Base-by-base conservation (phyloP, 2,329 filamentous ascomycete genomes). In the Tolypocladium endophyticum region DNA sequence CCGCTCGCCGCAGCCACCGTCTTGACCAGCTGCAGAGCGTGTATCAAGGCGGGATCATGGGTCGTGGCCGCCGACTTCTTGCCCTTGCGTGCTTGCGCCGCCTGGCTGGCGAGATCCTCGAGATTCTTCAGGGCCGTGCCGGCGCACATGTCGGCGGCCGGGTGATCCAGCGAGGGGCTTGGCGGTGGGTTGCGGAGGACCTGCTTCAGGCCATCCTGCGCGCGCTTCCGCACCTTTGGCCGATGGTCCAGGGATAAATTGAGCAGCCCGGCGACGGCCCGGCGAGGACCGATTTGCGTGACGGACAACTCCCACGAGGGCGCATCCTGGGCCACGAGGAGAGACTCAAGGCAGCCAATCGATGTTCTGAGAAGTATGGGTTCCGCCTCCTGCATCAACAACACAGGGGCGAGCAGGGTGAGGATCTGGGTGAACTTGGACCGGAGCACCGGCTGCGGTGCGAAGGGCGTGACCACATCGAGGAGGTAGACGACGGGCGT, bases 361-460 rank as follows among this genome's bases (percentile, higher is more conserved):
- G 92, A 94, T 0, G 92, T 88, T 68, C 90, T 82, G 59, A 97
- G 79, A 9, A 97, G 81, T 6, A 92, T 89, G 8, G 94, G 91
- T 74, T 97, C 93, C 62, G 90, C 89, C 67, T 94, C 89, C 52
- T 85, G 79, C 64, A 90, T 81, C 58, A 89, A 86, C 55, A 99
- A 81, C 16, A 92, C 88, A 2, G 93, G 92, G 25, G 90, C 92
- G 65, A 99, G 84, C 62, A 89, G 87, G 38, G 87, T 86, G 62
- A 99, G 86, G 69, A 99, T 97, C 74, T 95, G 90, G 35, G 90
- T 88, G 77, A 99, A 99, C 74, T 97, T 97, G 65, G 91, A 89
- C 69, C 92, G 90, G 60, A 99, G 87, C 61, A 99, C 86, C 61
- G 92, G 85, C 62, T 90, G 84, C 59, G 94, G 91, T 62, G 92